Evolutionary conservation across 108 stramenopile genomes (phyloP), one percentile per base, ranked within the genome.

Genomic region (Stephanodiscus triporus): DNA sequence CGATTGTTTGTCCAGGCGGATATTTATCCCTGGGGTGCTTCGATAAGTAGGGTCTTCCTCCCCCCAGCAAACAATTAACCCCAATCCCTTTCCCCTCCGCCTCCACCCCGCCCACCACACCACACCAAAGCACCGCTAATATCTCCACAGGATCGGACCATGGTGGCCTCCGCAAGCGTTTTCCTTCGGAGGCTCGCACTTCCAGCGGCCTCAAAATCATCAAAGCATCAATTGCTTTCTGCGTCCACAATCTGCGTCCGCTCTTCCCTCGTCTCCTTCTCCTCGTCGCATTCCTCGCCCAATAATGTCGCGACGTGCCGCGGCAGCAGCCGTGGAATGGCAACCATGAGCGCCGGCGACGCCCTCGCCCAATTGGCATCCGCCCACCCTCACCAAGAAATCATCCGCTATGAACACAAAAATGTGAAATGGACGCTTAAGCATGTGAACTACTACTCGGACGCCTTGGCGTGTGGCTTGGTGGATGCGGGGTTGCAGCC

Each of bases 341-440:
- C 79, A 50, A 80, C 79, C 60, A 71, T 76, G 58, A 76, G 66
- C 55, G 79, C 79, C 53, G 79, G 79, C 20, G 69, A 70, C 17
- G 79, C 79, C 54, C 75, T 80, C 53, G 69, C 79, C 16, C 47
- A 70, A 61, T 68, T 94, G 83, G 89, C 91, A 60, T 75, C 71
- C 48, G 86, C 85, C 37, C 83, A 86, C 77, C 89, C 89, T 22
- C 87, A 92, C 83, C 78, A 86, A 68, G 89, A 92, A 67, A 88
- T 90, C 22, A 79, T 95, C 45, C 88, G 94, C 29, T 95, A 92
- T 76, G 88, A 95, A 75, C 89, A 91, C 73, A 95, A 95, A 78
- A 95, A 95, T 72, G 78, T 88, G 60, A 92, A 89, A 73, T 92
- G 88, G 88, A 91, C 84, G 23, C 72, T 91, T 29, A 87, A 85